These are phyloP conservation scores for Colletotrichum sp. DNA, from an alignment of 2,329 filamentous ascomycete genomes.

Conservation along the genomic window DNA sequence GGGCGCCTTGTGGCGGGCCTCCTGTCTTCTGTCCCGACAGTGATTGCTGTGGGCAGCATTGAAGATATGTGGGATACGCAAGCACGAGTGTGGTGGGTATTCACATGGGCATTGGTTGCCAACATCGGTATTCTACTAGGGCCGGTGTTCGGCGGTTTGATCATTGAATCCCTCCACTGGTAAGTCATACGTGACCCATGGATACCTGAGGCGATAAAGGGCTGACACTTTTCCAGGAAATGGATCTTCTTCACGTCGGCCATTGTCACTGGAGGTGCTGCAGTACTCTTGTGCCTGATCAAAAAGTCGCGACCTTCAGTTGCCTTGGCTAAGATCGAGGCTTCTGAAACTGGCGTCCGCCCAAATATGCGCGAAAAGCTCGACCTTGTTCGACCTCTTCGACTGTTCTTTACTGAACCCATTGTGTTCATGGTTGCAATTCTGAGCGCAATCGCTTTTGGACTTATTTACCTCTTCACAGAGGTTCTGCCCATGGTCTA, in stretches of 20 bases:
- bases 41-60: background rate
- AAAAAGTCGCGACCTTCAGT: conserved; percentile 7
- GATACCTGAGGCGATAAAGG: accelerated
- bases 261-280: background rate
- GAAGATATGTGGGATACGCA: conserved; percentile 11
- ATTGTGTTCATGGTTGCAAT: background rate
- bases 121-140: background rate
- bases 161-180: background rate
- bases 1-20: background rate
- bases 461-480: conserved; percentile 4
- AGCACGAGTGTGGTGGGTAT: background rate
- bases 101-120: background rate
- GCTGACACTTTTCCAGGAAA: background rate
- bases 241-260: conserved; percentile 3
- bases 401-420: conserved; percentile 2
- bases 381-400: background rate
- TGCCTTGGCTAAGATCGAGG: background rate
- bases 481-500: background rate
- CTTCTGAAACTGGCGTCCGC: background rate
- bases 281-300: background rate
- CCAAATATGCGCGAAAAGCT: background rate
- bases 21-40: background rate
- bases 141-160: background rate
- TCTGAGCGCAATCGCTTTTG: background rate
- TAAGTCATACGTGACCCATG: background rate